A percentile compares a stretch with the other conserved stretches of the same genome.
Evolutionary conservation across 192 early-diverging fungal genomes (phyloP).

Genomic region (Linnemannia elongata): DNA sequence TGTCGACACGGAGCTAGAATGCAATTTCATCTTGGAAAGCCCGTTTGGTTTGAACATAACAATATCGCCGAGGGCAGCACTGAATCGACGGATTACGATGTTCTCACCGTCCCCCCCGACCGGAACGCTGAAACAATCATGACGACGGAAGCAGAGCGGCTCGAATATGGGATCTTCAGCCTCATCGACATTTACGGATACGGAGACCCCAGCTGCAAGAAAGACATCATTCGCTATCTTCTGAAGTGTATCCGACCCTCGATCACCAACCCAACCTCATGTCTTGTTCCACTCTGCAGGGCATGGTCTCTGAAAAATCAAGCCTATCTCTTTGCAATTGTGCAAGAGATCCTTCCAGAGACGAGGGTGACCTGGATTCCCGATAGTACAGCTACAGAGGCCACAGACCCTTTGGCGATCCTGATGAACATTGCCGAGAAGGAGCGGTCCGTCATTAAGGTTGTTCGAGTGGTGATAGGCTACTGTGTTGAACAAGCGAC

Average conservation of each 20-base stretch:
- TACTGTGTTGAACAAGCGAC: slow-evolving; percentile 21
- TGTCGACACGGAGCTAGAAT: not conserved
- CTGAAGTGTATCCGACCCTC: not conserved
- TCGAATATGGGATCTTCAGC: not conserved
- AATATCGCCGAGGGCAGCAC: not conserved
- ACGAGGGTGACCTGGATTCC: slow-evolving; percentile 30
- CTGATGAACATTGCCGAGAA: not conserved
- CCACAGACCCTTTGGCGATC: slow-evolving; percentile 5
- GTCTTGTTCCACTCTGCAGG: not conserved
- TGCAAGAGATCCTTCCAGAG: not conserved
- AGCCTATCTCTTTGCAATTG: not conserved
- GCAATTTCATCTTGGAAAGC: not conserved
- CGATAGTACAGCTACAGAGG: not conserved
- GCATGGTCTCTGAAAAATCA: not conserved
- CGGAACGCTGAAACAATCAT: not conserved
- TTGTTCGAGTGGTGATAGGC: slow-evolving; percentile 15
- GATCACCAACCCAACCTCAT: not conserved
- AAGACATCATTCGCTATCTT: slow-evolving; percentile 10
- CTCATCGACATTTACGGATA: not conserved
- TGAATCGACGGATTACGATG: not conserved
- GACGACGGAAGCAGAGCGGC: not conserved
- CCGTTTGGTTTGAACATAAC: not conserved
- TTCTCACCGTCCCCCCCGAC: not conserved
- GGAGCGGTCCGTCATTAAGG: not conserved
- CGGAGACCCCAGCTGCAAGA: not conserved